These are phyloP conservation scores for Plasmopara muralis DNA, from an alignment of 352 stramenopile genomes.

Conservation along the genomic window DNA sequence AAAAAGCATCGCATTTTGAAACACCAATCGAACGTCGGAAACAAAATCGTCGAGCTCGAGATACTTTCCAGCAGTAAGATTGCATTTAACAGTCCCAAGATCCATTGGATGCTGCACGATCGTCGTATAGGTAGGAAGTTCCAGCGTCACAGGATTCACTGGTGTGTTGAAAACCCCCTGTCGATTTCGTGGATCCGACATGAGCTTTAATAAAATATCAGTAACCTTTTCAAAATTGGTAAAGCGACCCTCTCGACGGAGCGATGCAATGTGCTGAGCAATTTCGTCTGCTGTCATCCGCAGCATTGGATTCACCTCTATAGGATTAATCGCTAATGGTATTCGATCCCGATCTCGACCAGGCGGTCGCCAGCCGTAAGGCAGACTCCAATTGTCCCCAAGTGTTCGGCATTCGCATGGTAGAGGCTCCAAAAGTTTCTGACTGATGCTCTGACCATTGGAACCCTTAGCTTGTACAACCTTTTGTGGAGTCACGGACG, in stretches of 20 bases:
- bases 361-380: constrained; percentile 26
- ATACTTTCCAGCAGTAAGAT: constrained; percentile 79
- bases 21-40: constrained; percentile 78
- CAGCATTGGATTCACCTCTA: constrained; percentile 46
- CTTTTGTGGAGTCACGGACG: constrained; percentile 24
- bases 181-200: constrained; percentile 64
- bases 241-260: constrained; percentile 52
- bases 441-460: constrained; percentile 27
- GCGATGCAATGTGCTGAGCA: constrained; percentile 53
- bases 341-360: constrained; percentile 3
- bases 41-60: constrained; percentile 77
- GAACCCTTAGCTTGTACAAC: constrained; percentile 23
- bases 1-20: constrained; percentile 87
- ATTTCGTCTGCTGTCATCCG: constrained; percentile 59
- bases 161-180: constrained; percentile 68
- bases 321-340: constrained; percentile 1
- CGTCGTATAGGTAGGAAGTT: constrained; percentile 61
- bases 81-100: constrained; percentile 80
- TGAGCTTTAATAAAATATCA: constrained; percentile 67
- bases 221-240: constrained; percentile 57
- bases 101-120: constrained; percentile 88
- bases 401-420: constrained; percentile 27
- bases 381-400: constrained; percentile 54
- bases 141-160: constrained; percentile 61
- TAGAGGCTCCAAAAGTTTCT: constrained; percentile 30